Evolutionary conservation across 2,329 filamentous ascomycete species (phyloP).

Genomic region (Ilyonectria robusta): DNA sequence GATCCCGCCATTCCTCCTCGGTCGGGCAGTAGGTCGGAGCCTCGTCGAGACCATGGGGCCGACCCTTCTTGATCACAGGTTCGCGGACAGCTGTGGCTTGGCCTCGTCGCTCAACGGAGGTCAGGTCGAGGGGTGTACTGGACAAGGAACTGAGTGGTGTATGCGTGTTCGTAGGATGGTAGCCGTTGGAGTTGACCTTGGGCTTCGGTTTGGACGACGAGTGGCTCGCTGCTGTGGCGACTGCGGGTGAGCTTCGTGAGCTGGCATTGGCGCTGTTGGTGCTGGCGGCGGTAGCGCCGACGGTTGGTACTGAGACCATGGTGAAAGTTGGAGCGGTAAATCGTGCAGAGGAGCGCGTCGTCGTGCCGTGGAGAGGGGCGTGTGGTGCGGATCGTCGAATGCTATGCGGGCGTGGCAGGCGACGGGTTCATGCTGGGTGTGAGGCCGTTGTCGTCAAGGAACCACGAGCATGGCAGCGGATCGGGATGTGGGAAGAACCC

Average conservation of each 20-base stretch:
- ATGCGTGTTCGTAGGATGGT: slow-evolving; percentile 65
- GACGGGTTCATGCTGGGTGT: slow-evolving; percentile 45
- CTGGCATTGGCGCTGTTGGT: slow-evolving; percentile 63
- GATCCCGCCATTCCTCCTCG: slow-evolving; percentile 94
- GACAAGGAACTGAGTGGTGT: slow-evolving; percentile 69
- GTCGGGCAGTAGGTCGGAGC: slow-evolving; percentile 93
- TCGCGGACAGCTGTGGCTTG: slow-evolving; percentile 84
- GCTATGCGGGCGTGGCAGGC: slow-evolving; percentile 39
- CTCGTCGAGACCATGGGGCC: slow-evolving; percentile 88
- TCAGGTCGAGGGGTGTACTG: slow-evolving; percentile 81
- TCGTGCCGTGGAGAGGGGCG: slow-evolving; percentile 22
- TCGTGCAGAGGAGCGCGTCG: slow-evolving; percentile 23
- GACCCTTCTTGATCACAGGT: slow-evolving; percentile 80
- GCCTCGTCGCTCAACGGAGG: slow-evolving; percentile 91
- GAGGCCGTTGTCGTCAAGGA: slow-evolving; percentile 44
- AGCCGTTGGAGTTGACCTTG: slow-evolving; percentile 68
- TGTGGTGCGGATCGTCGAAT: slow-evolving; percentile 34
- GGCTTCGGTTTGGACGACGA: slow-evolving; percentile 63
- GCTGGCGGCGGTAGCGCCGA: slow-evolving; percentile 54
- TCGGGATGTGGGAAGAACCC: slow-evolving; percentile 23
- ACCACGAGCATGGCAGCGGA: slow-evolving; percentile 45
- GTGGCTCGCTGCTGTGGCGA: slow-evolving; percentile 53
- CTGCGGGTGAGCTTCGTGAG: slow-evolving; percentile 67
- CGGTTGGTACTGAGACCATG: slow-evolving; percentile 59
- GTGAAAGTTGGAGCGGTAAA: slow-evolving; percentile 33